Conservation (phyloP, 2,329 filamentous ascomycete species). For the Fulvia fulva region DNA sequence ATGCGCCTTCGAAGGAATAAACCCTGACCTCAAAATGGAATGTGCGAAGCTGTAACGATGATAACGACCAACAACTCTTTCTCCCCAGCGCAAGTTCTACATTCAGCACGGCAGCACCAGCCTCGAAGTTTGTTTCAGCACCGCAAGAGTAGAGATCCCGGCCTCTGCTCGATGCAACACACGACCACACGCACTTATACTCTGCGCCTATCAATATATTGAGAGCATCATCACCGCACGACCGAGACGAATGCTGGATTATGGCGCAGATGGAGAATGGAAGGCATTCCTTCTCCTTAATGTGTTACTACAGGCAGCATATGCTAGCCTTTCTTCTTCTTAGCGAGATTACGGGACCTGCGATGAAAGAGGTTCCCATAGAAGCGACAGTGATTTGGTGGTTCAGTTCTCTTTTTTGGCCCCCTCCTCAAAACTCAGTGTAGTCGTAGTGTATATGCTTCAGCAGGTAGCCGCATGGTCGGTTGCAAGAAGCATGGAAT, state of each 20-base stretch:
- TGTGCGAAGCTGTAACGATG: constrained; percentile 21
- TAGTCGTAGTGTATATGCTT: constrained; percentile 7
- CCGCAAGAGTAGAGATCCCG: not conserved
- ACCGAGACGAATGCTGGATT: not conserved
- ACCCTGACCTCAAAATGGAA: constrained; percentile 5
- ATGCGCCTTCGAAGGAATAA: constrained; percentile 17
- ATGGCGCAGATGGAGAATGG: constrained; percentile 6
- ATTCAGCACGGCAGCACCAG: constrained; percentile 14
- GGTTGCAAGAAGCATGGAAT: not conserved
- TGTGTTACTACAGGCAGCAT: not conserved
- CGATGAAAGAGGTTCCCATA: constrained; percentile 2
- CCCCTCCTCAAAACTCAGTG: not conserved
- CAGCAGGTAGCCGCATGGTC: not conserved
- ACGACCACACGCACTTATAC: not conserved
- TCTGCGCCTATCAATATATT: not conserved
- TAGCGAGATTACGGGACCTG: not conserved
- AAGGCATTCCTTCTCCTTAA: not conserved
- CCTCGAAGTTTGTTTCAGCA: constrained; percentile 2
- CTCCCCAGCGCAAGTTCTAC: constrained; percentile 13
- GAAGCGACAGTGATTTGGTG: not conserved
- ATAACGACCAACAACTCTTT: constrained; percentile 19
- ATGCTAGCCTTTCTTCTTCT: not conserved
- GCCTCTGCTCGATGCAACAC: not conserved
- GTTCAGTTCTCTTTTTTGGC: constrained; percentile 1
- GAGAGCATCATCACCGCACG: constrained; percentile 3